A percentile compares a stretch with the other conserved stretches of the same genome.
phyloP scores from a whole-genome alignment of 805 yeast species.

The Suhomyces xylopsoci region DNA sequence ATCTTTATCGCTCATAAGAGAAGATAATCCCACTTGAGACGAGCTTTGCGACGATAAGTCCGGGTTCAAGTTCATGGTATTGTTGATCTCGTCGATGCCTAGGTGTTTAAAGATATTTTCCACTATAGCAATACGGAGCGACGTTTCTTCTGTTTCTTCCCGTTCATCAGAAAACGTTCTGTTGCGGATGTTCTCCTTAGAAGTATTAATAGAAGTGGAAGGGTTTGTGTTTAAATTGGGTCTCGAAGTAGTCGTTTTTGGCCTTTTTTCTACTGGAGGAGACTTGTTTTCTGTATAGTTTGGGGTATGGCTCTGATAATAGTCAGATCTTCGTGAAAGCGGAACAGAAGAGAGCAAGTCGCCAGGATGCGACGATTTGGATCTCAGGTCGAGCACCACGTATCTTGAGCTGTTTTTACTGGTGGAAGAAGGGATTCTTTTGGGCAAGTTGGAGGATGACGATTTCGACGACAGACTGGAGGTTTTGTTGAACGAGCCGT shows the following conservation, averaged over 20 bases:
- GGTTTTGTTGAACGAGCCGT: background rate
- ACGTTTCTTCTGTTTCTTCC: conserved; percentile 70
- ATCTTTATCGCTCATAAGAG: conserved; percentile 15
- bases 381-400: conserved; percentile 50
- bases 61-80: background rate
- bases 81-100: conserved; percentile 47
- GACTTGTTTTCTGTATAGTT: too few relatives aligned
- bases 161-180: conserved; percentile 49
- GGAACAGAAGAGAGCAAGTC: conserved; percentile 83
- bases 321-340: conserved; percentile 44
- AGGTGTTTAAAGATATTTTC: conserved; percentile 68
- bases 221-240: background rate
- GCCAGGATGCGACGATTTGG: conserved; percentile 68
- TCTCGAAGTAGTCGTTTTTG: too few relatives aligned
- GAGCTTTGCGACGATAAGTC: conserved; percentile 23
- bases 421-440: background rate
- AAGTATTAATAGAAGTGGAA: too few relatives aligned
- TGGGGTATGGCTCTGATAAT: conserved; percentile 18
- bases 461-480: background rate
- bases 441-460: background rate
- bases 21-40: conserved; percentile 28
- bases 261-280: too few relatives aligned
- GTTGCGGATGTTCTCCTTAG: conserved; percentile 22
- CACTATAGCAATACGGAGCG: conserved; percentile 59
- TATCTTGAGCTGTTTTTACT: conserved; percentile 25